Evolutionary conservation across 2,329 filamentous ascomycete genomes (phyloP), one percentile per base, ranked within the genome.

Genomic region (Arthrobotrys sinensis): DNA sequence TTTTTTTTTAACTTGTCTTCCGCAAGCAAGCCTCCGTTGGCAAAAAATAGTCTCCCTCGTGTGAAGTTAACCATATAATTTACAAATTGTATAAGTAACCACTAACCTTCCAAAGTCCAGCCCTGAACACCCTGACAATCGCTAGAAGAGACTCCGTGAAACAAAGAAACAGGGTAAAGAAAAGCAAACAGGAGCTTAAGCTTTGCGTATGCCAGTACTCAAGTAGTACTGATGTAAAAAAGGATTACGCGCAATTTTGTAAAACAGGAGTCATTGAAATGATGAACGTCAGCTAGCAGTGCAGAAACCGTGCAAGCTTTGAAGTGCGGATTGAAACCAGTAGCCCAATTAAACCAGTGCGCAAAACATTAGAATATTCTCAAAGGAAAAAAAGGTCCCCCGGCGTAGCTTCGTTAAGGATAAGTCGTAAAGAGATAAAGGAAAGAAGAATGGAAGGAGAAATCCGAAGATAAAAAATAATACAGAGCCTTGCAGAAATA

Each of bases 31-130:
- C 66, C 60, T 65, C 50, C 28, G 57, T 19, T 52, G 50, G 55
- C 36, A 12, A 70, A 63, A 48, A 65, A 53, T 60, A 28, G 64
- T 60, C 38, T 71, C 19, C 65, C 21, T 71, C 60, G 73, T 70
- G 66, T 57, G 66, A 77, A 70, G 66, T 57, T 45, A 52, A 43
- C 57, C 48, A 65, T 66, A 36, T 77, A 77, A 60, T 70, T 77
- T 77, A 77, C 73, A 77, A 77, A 77, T 66, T 77, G 40, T 70
- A 70, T 66, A 60, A 40, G 36, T 60, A 70, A 40, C 57, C 66
- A 60, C 53, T 40, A 60, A 46, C 53, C 64, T 19, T 53, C 64
- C 64, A 62, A 65, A 69, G 65, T 60, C 65, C 60, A 71, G 46
- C 60, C 73, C 73, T 24, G 50, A 62, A 77, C 73, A 77, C 73